phyloP scores from a whole-genome alignment of 2,329 filamentous ascomycete genomes.

The Colletotrichum abscissum region DNA sequence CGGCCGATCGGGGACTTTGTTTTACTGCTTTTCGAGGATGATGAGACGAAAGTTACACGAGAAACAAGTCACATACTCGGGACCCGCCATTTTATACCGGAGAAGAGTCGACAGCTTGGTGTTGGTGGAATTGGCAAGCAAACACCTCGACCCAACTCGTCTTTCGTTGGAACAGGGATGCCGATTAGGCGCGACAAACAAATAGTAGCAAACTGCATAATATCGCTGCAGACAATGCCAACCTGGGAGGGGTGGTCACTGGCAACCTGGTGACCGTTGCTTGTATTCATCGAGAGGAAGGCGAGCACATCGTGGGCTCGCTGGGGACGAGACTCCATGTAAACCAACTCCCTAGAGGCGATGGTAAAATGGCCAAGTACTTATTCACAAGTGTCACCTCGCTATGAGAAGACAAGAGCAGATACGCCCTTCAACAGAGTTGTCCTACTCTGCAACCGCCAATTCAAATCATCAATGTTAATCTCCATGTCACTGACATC shows the following conservation, averaged over 20 bases:
- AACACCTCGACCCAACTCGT: background rate
- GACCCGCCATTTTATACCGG: background rate
- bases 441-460: background rate
- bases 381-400: no score
- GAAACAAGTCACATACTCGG: background rate
- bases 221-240: background rate
- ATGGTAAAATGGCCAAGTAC: no score
- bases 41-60: no score
- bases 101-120: background rate
- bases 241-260: background rate
- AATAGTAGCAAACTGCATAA: background rate
- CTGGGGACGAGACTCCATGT: background rate
- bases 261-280: background rate
- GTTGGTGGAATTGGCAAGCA: background rate
- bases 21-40: no score
- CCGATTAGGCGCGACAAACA: background rate
- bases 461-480: background rate
- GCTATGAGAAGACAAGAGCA: no score
- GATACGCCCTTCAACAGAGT: background rate
- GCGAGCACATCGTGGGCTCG: background rate
- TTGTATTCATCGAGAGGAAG: background rate
- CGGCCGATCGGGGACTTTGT: no score
- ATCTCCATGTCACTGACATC: background rate
- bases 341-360: background rate
- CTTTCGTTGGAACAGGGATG: background rate